Base-by-base conservation (phyloP, 2,329 filamentous ascomycete species). In the Rhynchosporium secalis region DNA sequence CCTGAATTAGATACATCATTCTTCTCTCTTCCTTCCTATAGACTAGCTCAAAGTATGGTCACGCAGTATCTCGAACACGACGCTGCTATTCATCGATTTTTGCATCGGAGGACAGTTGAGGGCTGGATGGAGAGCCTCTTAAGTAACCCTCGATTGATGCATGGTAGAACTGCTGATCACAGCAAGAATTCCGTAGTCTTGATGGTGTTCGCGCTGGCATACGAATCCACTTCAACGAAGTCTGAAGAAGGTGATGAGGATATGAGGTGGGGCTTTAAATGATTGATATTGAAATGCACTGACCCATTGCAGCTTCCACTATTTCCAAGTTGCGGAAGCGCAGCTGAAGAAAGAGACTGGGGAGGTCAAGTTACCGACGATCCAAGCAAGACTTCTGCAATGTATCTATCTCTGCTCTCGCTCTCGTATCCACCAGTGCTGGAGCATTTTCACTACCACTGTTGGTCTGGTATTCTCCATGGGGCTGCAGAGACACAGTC, bases 401-500 rank as follows among this genome's bases (percentile, higher is more conserved):
- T 83, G 83, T 12, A 76, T 86, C 5, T 87, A 85, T 64, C 75
- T 86, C 20, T 76, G 86, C 0, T 81, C 80, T 3, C 84, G 84
- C 0, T 84, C 83, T 0, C 77, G 84, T 0, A 81, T 85, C 68
- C 86, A 86, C 60, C 81, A 84, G 40, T 84, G 81, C 26, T 86
- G 83, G 82, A 85, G 82, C 67, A 76, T 80, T 1, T 86, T 86
- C 67, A 83, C 83, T 0, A 84, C 78, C 2, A 78, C 80, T 0
- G 74, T 85, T 1, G 84, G 84, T 54, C 77, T 86, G 1, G 76
- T 80, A 0, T 77, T 79, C 2, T 78, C 75, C 0, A 72, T 83
- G 1, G 79, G 81, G 3, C 61, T 78, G n/a, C 74, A 79, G 58
- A 72, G 78, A 20, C 75, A 76, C 57, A 5, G 36, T n/a, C 45